phyloP scores from a whole-genome alignment of 441 rosid species.

The Adansonia madagascariensis region DNA sequence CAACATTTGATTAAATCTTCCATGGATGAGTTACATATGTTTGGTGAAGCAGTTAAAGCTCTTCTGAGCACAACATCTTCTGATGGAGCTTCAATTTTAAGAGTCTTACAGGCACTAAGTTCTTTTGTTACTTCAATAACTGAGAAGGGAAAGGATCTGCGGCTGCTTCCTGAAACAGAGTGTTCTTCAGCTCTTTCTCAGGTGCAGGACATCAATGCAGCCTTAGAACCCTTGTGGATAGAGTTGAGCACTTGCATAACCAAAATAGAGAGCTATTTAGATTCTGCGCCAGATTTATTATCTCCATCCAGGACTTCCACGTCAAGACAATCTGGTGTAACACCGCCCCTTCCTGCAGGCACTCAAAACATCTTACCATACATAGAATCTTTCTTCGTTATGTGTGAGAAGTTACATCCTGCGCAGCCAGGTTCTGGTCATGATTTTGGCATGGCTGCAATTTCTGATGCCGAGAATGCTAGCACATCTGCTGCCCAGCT shows the following conservation, averaged over 20 bases:
- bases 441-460: constrained; percentile 50
- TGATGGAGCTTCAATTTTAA: constrained; percentile 90
- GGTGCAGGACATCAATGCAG: constrained; percentile 66
- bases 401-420: constrained; percentile 84
- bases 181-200: constrained; percentile 64
- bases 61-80: constrained; percentile 76
- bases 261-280: constrained; percentile 86
- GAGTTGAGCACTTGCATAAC: constrained; percentile 87
- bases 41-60: constrained; percentile 86
- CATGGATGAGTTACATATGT: constrained; percentile 74
- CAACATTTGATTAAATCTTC: constrained; percentile 77
- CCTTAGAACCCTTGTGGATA: constrained; percentile 89
- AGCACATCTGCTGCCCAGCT: constrained; percentile 53
- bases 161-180: constrained; percentile 56
- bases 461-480: constrained; percentile 72
- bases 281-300: constrained; percentile 51
- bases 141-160: constrained; percentile 64
- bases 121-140: constrained; percentile 64
- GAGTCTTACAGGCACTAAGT: constrained; percentile 92
- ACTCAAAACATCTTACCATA: constrained; percentile 93
- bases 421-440: constrained; percentile 68
- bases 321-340: constrained; percentile 60
- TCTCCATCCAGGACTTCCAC: constrained; percentile 51
- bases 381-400: constrained; percentile 88
- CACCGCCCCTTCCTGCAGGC: constrained; percentile 88